Conservation (phyloP, 495 filamentous ascomycete species). For the Neurospora sp. region DNA sequence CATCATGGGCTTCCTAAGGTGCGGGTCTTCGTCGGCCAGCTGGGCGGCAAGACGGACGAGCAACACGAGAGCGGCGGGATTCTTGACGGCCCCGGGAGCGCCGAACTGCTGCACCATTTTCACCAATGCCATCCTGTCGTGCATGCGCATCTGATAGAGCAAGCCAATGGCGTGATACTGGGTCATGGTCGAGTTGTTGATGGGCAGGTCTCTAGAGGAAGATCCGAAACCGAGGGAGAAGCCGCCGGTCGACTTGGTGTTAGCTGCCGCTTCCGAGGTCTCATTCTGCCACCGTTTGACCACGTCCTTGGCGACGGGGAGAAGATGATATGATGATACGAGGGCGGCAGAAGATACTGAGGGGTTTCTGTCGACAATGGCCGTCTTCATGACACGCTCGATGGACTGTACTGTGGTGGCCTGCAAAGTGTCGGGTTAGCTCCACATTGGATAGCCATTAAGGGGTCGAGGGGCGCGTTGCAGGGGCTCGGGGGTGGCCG, state of each 20-base stretch:
- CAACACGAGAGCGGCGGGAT: slow-evolving; percentile 83
- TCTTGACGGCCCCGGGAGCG: slow-evolving; percentile 83
- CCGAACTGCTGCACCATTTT: slow-evolving; percentile 99
- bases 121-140: slow-evolving; percentile 97
- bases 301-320: slow-evolving; percentile 89
- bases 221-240: slow-evolving; percentile 84
- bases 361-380: slow-evolving; percentile 97
- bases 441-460: background rate
- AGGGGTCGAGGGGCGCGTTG: background rate
- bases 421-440: slow-evolving; percentile 32
- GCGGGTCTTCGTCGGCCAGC: slow-evolving; percentile 83
- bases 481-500: background rate
- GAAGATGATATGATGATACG: slow-evolving; percentile 95
- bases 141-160: slow-evolving; percentile 93
- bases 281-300: slow-evolving; percentile 98
- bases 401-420: slow-evolving; percentile 96
- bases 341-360: slow-evolving; percentile 95
- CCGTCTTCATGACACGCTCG: slow-evolving; percentile 96
- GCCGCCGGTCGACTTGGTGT: slow-evolving; percentile 73
- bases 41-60: slow-evolving; percentile 89
- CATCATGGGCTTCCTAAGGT: slow-evolving; percentile 89
- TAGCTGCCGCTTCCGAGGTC: slow-evolving; percentile 91
- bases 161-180: slow-evolving; percentile 99
- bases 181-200: slow-evolving; percentile 82
- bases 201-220: slow-evolving; percentile 56